Evolutionary conservation across 352 stramenopile genomes (phyloP).

Genomic region (Globisporangium heterothallicum): DNA sequence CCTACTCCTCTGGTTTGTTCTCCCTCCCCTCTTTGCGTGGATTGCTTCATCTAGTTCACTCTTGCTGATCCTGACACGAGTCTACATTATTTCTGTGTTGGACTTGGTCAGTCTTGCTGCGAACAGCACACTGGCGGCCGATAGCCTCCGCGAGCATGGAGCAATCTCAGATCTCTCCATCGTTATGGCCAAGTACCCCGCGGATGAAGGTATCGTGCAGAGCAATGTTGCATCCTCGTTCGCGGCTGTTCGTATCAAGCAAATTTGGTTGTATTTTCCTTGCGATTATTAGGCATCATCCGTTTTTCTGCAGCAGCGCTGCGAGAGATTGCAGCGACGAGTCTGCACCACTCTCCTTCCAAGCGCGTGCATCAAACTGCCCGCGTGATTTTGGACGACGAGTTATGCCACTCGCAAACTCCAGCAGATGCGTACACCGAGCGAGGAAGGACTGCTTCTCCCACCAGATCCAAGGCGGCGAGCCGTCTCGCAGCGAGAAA

Average conservation of each 20-base stretch:
- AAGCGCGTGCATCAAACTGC: slow-evolving; percentile 59
- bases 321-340: slow-evolving; percentile 52
- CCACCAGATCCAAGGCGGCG: slow-evolving; percentile 4
- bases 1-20: slow-evolving; percentile 51
- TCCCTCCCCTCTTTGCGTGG: background rate
- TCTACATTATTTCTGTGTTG: background rate
- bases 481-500: slow-evolving; percentile 10
- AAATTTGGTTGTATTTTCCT: background rate
- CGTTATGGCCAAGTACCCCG: slow-evolving; percentile 68
- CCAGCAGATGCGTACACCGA: background rate
- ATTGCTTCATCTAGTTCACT: background rate
- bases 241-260: background rate
- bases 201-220: slow-evolving; percentile 55
- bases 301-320: slow-evolving; percentile 53
- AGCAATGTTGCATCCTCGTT: background rate
- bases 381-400: slow-evolving; percentile 58
- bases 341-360: slow-evolving; percentile 49
- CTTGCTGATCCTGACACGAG: no score
- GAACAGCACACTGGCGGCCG: slow-evolving; percentile 34
- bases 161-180: slow-evolving; percentile 65
- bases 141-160: slow-evolving; percentile 36
- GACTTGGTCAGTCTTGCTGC: slow-evolving; percentile 32
- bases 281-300: slow-evolving; percentile 40
- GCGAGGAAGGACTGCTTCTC: slow-evolving; percentile 3
- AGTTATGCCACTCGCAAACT: slow-evolving; percentile 13